phyloP scores from a whole-genome alignment of 495 filamentous ascomycete species.

The Neurospora discreta region DNA sequence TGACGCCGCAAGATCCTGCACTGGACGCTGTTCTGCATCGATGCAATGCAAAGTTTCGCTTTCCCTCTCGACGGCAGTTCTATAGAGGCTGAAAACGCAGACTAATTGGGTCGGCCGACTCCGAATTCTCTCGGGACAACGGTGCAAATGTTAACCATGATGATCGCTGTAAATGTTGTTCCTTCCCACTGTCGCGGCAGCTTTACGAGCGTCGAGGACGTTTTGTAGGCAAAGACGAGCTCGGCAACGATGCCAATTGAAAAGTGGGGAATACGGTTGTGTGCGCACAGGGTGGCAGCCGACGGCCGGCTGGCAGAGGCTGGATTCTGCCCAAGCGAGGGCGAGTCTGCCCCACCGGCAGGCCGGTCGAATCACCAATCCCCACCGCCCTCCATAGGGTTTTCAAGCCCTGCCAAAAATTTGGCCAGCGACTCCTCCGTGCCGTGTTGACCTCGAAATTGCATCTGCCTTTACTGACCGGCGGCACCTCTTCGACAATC shows the following conservation, averaged over 20 bases:
- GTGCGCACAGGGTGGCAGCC: neutral
- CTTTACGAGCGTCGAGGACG: neutral
- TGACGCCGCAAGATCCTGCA: neutral
- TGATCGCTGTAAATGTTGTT: too few relatives aligned
- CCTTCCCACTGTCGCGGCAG: too few relatives aligned
- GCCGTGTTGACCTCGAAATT: conserved; percentile 27
- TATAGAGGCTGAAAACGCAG: too few relatives aligned
- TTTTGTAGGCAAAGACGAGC: neutral
- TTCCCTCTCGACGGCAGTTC: neutral
- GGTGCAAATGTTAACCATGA: too few relatives aligned
- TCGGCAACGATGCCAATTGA: neutral
- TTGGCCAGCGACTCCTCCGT: conserved; percentile 23
- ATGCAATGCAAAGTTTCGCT: neutral
- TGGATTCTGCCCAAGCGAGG: neutral
- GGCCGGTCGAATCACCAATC: conserved; percentile 14
- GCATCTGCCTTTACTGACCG: conserved; percentile 24
- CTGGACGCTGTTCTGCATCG: neutral
- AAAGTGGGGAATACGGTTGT: neutral
- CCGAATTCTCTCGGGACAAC: too few relatives aligned
- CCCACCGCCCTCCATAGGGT: conserved; percentile 30
- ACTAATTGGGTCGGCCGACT: too few relatives aligned
- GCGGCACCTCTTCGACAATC: conserved; percentile 23
- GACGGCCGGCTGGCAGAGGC: neutral
- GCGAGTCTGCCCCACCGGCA: neutral
- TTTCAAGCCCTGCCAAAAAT: conserved; percentile 38